phyloP scores from a whole-genome alignment of 305 asterid genomes.

The Fraxinus baroniana region DNA sequence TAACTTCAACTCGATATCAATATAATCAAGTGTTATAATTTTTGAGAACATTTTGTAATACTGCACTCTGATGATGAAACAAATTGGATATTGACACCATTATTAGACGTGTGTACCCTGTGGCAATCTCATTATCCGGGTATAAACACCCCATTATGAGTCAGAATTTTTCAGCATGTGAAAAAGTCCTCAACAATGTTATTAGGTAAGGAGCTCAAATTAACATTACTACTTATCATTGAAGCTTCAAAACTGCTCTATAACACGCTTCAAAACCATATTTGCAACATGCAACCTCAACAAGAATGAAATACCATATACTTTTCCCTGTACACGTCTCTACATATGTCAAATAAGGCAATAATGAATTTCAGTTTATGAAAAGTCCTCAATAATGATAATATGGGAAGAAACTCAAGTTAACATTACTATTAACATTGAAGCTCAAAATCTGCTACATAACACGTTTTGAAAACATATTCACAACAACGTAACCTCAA shows the following conservation, averaged over 20 bases:
- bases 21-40: background rate
- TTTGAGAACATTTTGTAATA: background rate
- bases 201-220: background rate
- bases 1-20: background rate
- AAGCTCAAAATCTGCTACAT: background rate
- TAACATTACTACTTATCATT: background rate
- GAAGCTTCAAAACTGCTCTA: background rate
- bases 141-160: background rate
- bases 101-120: background rate
- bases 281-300: background rate
- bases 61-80: background rate
- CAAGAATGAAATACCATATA: background rate
- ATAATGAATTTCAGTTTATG: background rate
- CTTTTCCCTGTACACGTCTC: background rate
- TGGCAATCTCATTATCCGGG: background rate
- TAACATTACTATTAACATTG: background rate
- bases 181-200: background rate
- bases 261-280: background rate
- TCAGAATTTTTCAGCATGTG: background rate
- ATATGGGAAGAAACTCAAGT: background rate
- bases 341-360: background rate
- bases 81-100: background rate
- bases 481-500: background rate
- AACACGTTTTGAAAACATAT: background rate
- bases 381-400: background rate